Evolutionary conservation across 192 early-diverging fungal genomes (phyloP).

Genomic region (Linnemannia schmuckeri): DNA sequence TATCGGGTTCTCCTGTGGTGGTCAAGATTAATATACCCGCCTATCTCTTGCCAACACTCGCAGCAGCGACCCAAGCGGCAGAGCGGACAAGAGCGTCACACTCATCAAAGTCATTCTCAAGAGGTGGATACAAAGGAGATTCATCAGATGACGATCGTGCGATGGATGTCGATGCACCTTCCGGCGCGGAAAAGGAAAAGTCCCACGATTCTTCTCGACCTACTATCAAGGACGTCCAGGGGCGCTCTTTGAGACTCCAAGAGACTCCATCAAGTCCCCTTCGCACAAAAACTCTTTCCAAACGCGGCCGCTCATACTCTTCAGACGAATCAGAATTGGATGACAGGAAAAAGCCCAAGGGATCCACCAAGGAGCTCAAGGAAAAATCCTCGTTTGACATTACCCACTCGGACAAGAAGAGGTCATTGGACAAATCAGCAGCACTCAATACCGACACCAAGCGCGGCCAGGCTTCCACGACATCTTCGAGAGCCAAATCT

Average conservation of each 20-base stretch:
- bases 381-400: conserved; percentile 13
- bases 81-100: neutral
- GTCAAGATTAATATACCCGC: conserved; percentile 51
- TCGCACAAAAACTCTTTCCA: conserved; percentile 4
- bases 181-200: conserved; percentile 13
- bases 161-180: conserved; percentile 10
- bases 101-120: neutral
- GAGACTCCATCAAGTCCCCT: conserved; percentile 10
- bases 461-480: neutral
- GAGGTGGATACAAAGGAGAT: conserved; percentile 18
- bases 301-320: conserved; percentile 32
- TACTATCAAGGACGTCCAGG: neutral
- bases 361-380: conserved; percentile 13
- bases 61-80: neutral
- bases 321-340: conserved; percentile 37
- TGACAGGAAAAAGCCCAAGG: conserved; percentile 17
- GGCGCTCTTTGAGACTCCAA: neutral
- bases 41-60: conserved; percentile 17
- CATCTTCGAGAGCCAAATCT: conserved; percentile 3
- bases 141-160: conserved; percentile 26
- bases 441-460: neutral
- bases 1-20: conserved; percentile 33
- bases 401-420: conserved; percentile 17
- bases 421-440: conserved; percentile 12
- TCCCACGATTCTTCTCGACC: neutral